Percentiles rank a stretch among this genome's conserved stretches.
Evolutionary conservation across 495 filamentous ascomycete species (phyloP).

Genomic region (Glutinoglossum americanum): DNA sequence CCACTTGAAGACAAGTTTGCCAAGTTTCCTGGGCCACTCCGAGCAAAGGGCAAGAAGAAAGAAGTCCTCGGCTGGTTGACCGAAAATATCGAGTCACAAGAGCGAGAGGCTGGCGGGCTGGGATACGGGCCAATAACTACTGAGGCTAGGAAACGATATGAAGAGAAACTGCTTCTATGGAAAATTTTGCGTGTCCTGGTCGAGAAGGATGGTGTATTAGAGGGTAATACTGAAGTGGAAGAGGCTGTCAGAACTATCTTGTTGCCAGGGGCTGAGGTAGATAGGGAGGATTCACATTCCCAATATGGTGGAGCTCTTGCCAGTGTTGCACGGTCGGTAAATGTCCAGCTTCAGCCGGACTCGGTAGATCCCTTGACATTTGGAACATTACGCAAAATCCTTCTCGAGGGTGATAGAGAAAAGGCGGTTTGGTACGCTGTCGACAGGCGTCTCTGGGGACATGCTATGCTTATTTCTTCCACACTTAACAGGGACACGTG

Average conservation of each 20-base stretch:
- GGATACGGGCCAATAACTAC: background rate
- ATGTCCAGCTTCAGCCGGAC: constrained; percentile 7
- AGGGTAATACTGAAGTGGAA: constrained; percentile 51
- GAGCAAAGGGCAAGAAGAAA: constrained; percentile 84
- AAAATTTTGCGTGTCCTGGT: constrained; percentile 61
- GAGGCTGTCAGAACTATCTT: constrained; percentile 40
- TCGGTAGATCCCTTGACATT: constrained; percentile 42
- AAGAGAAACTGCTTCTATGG: constrained; percentile 75
- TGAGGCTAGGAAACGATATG: constrained; percentile 24
- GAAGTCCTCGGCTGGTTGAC: constrained; percentile 69
- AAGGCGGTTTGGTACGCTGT: constrained; percentile 86
- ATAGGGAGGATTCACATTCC: background rate
- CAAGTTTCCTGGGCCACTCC: constrained; percentile 78
- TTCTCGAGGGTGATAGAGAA: constrained; percentile 65
- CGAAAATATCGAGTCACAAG: constrained; percentile 29
- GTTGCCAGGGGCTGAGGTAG: background rate
- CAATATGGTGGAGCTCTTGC: background rate
- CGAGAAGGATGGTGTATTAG: constrained; percentile 66
- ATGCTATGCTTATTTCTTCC: constrained; percentile 80
- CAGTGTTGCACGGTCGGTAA: background rate
- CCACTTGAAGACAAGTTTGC: constrained; percentile 46
- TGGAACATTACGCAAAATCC: constrained; percentile 42
- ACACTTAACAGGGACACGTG: constrained; percentile 48
- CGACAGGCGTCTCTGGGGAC: constrained; percentile 87
- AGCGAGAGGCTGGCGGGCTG: background rate